A percentile compares a stretch with the other conserved stretches of the same genome.
Conservation (phyloP, 306 rosid genomes). For the Quercus mongolica region DNA sequence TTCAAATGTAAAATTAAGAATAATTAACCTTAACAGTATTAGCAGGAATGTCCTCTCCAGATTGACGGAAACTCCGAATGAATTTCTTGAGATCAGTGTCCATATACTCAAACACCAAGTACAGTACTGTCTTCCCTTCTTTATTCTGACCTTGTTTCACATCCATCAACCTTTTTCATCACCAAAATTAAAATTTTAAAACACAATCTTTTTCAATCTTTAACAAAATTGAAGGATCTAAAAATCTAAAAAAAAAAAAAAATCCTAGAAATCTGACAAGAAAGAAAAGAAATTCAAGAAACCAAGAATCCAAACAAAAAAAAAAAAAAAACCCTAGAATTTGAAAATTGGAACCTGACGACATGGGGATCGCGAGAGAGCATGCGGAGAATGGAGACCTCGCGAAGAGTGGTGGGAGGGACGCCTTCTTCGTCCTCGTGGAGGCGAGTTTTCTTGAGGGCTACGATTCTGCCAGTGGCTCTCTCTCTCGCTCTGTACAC, state of each 20-base stretch:
- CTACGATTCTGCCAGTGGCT: slow-evolving; percentile 84
- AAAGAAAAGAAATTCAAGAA: not conserved
- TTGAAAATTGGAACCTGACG: slow-evolving; percentile 40
- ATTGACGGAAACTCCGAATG: slow-evolving; percentile 63
- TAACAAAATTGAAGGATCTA: not conserved
- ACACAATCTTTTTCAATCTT: too few relatives aligned
- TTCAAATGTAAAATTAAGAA: not conserved
- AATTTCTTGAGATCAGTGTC: slow-evolving; percentile 86
- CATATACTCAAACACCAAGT: slow-evolving; percentile 91
- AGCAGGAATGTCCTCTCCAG: slow-evolving; percentile 53
- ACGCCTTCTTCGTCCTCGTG: slow-evolving; percentile 97
- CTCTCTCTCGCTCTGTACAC: slow-evolving; percentile 82
- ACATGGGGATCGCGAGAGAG: slow-evolving; percentile 90
- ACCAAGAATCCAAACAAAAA: not conserved
- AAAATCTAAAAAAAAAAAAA: not conserved
- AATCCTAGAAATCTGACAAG: not conserved
- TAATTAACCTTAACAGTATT: slow-evolving; percentile 45
- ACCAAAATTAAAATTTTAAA: not conserved
- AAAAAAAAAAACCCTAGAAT: not conserved
- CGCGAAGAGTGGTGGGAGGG: slow-evolving; percentile 96
- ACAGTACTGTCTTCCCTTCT: slow-evolving; percentile 88
- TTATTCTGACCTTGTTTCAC: slow-evolving; percentile 92
- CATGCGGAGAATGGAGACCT: slow-evolving; percentile 91
- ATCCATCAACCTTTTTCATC: slow-evolving; percentile 56
- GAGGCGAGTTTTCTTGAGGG: slow-evolving; percentile 94